Evolutionary conservation across 2,329 filamentous ascomycete genomes (phyloP).

Genomic region (Sclerotinia borealis): DNA sequence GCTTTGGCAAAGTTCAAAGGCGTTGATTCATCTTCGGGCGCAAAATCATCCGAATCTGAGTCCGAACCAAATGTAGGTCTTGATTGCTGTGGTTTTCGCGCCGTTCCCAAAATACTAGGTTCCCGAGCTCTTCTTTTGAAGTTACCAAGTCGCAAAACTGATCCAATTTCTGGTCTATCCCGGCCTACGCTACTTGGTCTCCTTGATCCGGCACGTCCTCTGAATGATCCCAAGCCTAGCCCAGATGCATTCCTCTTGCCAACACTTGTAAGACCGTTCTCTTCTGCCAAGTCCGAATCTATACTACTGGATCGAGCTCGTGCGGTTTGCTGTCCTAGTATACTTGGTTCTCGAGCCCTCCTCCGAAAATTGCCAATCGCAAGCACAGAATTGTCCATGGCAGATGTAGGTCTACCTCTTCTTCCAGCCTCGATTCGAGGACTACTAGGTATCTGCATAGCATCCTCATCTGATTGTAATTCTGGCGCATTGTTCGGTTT

Average conservation of each 20-base stretch:
- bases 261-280: conserved; percentile 26
- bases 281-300: conserved; percentile 29
- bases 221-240: conserved; percentile 31
- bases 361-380: conserved; percentile 51
- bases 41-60: conserved; percentile 46
- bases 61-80: conserved; percentile 37
- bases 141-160: conserved; percentile 46
- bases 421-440: conserved; percentile 29
- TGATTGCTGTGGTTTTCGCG: conserved; percentile 32
- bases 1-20: conserved; percentile 49
- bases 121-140: conserved; percentile 54
- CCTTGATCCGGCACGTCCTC: conserved; percentile 16
- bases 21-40: conserved; percentile 62
- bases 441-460: conserved; percentile 24
- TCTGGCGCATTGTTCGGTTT: neutral
- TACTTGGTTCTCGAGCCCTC: conserved; percentile 45
- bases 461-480: neutral
- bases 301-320: conserved; percentile 30
- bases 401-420: conserved; percentile 23
- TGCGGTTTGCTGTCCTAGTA: conserved; percentile 22
- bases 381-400: conserved; percentile 34
- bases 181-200: conserved; percentile 26
- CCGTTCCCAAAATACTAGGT: conserved; percentile 52
- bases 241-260: conserved; percentile 25
- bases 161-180: conserved; percentile 29